Evolutionary conservation across 2,329 filamentous ascomycete species (phyloP), one percentile per base, ranked within the genome.

Genomic region (Lachnellula arida): DNA sequence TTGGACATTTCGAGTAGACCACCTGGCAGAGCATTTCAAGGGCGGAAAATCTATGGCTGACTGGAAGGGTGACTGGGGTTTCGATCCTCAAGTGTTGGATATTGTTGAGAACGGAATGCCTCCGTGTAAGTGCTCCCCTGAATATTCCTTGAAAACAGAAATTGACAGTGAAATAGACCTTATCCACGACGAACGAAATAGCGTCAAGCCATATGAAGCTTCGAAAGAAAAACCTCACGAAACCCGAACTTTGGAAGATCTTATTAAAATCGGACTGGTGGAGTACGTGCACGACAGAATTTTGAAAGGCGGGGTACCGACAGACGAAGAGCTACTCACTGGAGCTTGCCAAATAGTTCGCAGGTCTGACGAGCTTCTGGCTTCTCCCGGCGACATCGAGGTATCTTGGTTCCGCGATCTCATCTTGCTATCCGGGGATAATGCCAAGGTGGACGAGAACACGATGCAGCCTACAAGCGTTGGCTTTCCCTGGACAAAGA

Each of bases 61-160:
- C 70, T 87, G 84, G 84, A 84, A 85, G 75, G 84, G 84, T 73
- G 83, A 84, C 70, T 86, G 83, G 82, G 84, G 84, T 75, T 86
- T 87, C 60, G 83, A 86, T 54, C 73, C 74, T 28, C 78, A 81
- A 37, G 78, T 86, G 43, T 73, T 84, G 62, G 76, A 82, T 59
- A 79, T 85, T 75, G 79, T 86, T 64, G 83, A 86, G 70, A 86
- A 86, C 66, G 82, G 82, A 47, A 84, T 87, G 56, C 84, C 83
- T 53, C 82, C 83, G 49, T 86, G 81, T 84, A 77, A 79, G 73
- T 72, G 68, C 68, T 68, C 44, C 49, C 3, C 48, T 67, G 23
- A 52, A 37, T 5, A 65, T 65, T 72, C 32, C 22, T 51, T 58
- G 56, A 47, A 51, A 67, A 11, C 17, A 37, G 17, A 50, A 46